Evolutionary conservation across 352 stramenopile genomes (phyloP), one percentile per base, ranked within the genome.

Genomic region (Phytopythium chamaehyphon): DNA sequence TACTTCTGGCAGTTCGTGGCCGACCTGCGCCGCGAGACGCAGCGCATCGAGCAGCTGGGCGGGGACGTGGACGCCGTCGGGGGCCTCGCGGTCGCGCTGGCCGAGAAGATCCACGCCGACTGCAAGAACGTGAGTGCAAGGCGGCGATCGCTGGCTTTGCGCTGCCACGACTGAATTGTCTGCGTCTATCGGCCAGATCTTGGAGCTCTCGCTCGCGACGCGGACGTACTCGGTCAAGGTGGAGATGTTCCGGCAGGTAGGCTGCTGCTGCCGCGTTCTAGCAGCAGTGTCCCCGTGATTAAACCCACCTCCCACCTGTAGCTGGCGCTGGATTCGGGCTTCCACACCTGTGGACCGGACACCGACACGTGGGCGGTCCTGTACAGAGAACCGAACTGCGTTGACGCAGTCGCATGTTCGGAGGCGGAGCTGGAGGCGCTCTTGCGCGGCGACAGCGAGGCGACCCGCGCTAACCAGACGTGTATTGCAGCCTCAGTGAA

Each of bases 1-100:
- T 83, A 77, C 51, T 93, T 92, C 55, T 93, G 80, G 79, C 61
- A 75, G 61, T 93, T 83, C 46, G 46, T 90, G 19, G 76, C 88
- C 33, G 40, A 74, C 18, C 39, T 92, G 31, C 47, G 57, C 46
- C 35, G 50, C 37, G 59, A 70, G 36, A 67, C 65, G 31, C 44
- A 47, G 19, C 62, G 64, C 51, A 62, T 88, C 36, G 54, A 62
- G 24, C 38, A 59, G 14, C 71, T 73, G 22, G 51, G 52, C 1
- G 58, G 57, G 4, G 71, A 86, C 53, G 75, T 76, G 46, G 77
- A 89, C 28, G 65, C 62, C 2, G 46, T 85, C 16, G 64, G 67
- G n/a, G 38, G 61, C 19, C 58, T 89, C 35, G 82, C 79, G 0
- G 64, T 92, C 23, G 51, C 65, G 1, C 57, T 83, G 14, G 81